Base-by-base conservation (phyloP, 2,329 filamentous ascomycete genomes). In the Pseudophaeomoniella oleicola region DNA sequence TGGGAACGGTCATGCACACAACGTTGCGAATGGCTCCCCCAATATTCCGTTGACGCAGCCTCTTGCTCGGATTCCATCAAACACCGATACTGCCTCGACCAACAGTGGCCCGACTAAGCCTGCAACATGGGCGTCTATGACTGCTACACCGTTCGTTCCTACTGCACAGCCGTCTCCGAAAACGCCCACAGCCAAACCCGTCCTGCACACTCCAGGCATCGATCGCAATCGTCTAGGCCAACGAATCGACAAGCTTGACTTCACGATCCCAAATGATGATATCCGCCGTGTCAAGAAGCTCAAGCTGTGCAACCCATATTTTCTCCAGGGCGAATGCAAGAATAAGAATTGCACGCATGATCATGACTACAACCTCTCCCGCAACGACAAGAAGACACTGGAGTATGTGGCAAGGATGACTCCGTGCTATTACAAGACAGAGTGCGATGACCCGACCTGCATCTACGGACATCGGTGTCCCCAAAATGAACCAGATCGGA, bases 381-480 rank as follows among this genome's bases (percentile, higher is more conserved):
- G 60, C 35, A 58, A 59, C 19, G 72, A 78, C 46, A 50, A 68
- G 35, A 58, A 62, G 14, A 66, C 66, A n/a, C 54, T 78, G 37
- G 63, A 64, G 16, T 65, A 71, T 16, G 69, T 78, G 14, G 72
- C 73, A 34, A 67, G 74, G 35, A 75, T 76, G 70, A 73, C 71
- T 3, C 71, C 72, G 16, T 78, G 74, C 48, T 63, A 63, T 39
- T 69, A 70, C 46, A 71, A 71, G 9, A 60, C 65, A 35, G 62
- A 62, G 11, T 78, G 74, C 46, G 60, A 71, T 35, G 73, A 78
- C 41, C 51, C 63, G 2, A 67, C 68, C 40, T 78, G 74, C 54
- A 76, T 77, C 36, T 77, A 76, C 47, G 74, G 74, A 15, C 74
- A 78, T 52, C 65, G 69, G 22, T 78, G 73, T 47, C 71, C 71